Evolutionary conservation across 1,139 yeast species (phyloP), one percentile per base, ranked within the genome.

Genomic region (Saccharomyces hybrid): DNA sequence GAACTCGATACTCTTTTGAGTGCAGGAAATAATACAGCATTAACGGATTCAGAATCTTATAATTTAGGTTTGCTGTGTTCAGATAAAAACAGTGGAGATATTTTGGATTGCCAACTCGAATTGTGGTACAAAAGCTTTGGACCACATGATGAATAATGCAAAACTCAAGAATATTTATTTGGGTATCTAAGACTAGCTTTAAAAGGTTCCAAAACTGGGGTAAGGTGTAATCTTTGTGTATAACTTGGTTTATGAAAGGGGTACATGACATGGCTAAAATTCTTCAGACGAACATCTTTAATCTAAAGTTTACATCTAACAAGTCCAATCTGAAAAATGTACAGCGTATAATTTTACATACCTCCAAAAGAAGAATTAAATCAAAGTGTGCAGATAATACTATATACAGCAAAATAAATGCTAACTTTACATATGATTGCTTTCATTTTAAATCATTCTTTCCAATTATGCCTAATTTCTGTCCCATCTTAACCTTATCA

Each of bases 401-500:
- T 23, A 25, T 28, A 16, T 27, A 38, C 26, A 20, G 26, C 32
- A 29, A 41, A 26, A 42, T 16, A 16, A 38, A 20, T 25, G 25
- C 25, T 26, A 7, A 6, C 25, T 8, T 34, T 48, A n/a, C 2
- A 26, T 20, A 46, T 47, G 9, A 56, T n/a, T 64, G 66, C 3
- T 71, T 82, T 56, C 52, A 51, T 9, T 46, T 34, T 16, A 13
- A 7, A 47, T 44, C 27, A 28, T 14, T 23, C 44, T 49, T 23
- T 55, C 58, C 28, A 27, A 46, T 73, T 25, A 74, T 73, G 26
- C 98, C 98, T 52, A 93, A 74, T 8, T 82, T 68, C 72, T 93
- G 85, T 25, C 99, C 99, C 79, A 93, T 84, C 68, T 84, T 82
- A 48, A 95, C 93, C 61, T 77, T 80, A 61, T 89, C 85, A 23